A percentile compares a stretch with the other conserved stretches of the same genome.
phyloP scores from a whole-genome alignment of 176 grass and related monocot species.

The Oryza brachyantha region DNA sequence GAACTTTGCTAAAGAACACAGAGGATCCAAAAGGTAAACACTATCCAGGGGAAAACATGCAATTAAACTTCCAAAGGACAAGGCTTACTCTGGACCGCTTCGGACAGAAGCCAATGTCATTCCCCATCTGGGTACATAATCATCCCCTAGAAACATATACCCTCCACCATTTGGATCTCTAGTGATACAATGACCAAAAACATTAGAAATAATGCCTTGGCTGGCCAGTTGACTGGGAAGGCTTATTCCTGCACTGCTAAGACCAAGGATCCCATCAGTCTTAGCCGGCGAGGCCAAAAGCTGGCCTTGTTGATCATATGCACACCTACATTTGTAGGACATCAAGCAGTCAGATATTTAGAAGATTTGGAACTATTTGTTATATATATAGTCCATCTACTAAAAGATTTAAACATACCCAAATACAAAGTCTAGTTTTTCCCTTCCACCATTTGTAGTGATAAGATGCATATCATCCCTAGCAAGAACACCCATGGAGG shows the following conservation, averaged over 20 bases:
- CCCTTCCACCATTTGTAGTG: constrained; percentile 55
- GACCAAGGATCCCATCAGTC: constrained; percentile 97
- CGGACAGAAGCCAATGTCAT: constrained; percentile 71
- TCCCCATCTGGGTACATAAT: constrained; percentile 88
- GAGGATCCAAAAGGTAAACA: neutral
- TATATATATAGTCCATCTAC: constrained; percentile 12
- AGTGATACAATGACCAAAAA: constrained; percentile 93
- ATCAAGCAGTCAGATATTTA: constrained; percentile 11
- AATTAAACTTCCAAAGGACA: neutral
- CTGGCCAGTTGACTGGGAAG: constrained; percentile 74
- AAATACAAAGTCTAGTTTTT: constrained; percentile 85
- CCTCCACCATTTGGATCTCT: constrained; percentile 68
- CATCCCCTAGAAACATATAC: constrained; percentile 94
- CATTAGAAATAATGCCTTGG: constrained; percentile 85
- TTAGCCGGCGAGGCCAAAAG: constrained; percentile 90
- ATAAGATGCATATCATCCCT: constrained; percentile 84
- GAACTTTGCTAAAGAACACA: neutral
- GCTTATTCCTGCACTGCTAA: constrained; percentile 76
- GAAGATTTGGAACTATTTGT: neutral
- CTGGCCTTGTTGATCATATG: constrained; percentile 96
- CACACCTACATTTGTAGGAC: constrained; percentile 61
- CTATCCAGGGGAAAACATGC: neutral
- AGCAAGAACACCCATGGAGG: constrained; percentile 92
- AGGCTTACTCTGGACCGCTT: constrained; percentile 67
- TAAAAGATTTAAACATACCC: constrained; percentile 52